Base-by-base conservation (phyloP, 2,329 filamentous ascomycete species). In the Phoma sp. region DNA sequence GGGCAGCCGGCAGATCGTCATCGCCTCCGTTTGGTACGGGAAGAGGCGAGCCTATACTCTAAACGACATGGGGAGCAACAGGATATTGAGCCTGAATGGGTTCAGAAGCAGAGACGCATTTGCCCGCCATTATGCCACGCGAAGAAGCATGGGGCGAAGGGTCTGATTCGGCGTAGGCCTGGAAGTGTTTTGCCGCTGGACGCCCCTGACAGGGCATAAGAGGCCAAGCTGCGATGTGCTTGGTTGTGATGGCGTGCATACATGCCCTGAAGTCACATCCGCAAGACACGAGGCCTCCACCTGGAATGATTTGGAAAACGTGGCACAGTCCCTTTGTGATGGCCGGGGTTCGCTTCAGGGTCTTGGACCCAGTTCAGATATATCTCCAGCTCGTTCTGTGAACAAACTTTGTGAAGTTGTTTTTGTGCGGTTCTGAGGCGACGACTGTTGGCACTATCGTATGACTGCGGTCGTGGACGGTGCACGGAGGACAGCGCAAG, bases 1-100 rank as follows among this genome's bases (percentile, higher is more conserved):
- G 52, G 22, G 52, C 27, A 46, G 36, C 52, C 45, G 46, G 42
- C 41, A 47, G 52, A 50, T 55, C 52, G 47, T 38, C 52, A 50
- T 41, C 13, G 41, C 37, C 47, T 45, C 46, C 37, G 32, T 49
- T 42, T 47, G 27, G 25, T 35, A 43, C 47, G 47, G 44, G 44
- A 40, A 33, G 47, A 56, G 43, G 47, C 47, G 43, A 33, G 27
- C 22, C 53, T 27, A 47, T 44, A 27, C 53, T 39, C 43, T 9
- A 56, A 24, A 43, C 7, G 27, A 39, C 8, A 42, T 22, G 27
- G 10, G 9, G 18, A 39, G 35, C 24, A n/a, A 32, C 11, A 23
- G 13, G 24, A 24, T 29, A 29, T 32, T 25, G 30, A 23, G 27
- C 41, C 30, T 41, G 24, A 52, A 23, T 37, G n/a, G 23, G 10